Base-by-base conservation (phyloP, 805 yeast genomes). In the Ogataea haglerorum region DNA sequence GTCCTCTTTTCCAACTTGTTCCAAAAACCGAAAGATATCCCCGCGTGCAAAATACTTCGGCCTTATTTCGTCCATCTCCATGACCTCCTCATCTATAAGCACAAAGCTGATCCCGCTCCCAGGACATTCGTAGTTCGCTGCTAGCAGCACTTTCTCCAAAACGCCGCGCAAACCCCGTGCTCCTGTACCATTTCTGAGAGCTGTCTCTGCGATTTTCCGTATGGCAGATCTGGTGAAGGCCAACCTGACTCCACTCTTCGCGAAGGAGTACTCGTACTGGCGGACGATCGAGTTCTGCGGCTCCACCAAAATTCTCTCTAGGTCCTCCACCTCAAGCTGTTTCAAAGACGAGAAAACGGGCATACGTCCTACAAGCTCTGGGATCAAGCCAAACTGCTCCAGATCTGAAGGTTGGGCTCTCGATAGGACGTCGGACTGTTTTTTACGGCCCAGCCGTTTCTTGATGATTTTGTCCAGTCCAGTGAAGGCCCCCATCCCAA, bases 401-500 rank as follows among this genome's bases (percentile, higher is more conserved):
- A 78, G 52, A 49, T 78, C 83, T 29, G 69, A 67, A 3, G 81
- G 74, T 1, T 75, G 65, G 0, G 72, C 70, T 10, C 70, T 46
- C 18, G 70, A 72, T 22, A 78, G 54, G 23, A 34, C 19, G 19
- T 38, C 25, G 15, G 37, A 36, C 13, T 30, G 39, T 15, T 39
- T 33, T 9, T 54, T 21, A 5, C 19, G 27, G 47, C 5, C 61
- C 43, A 70, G 45, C 43, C 83, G 64, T 21, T 61, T 60, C 2
- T 65, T 63, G 16, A 76, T 60, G 36, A 74, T 70, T 35, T 65
- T 63, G 46, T 77, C 82, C 27, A 78, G 57, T 3, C 82, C 82
- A 10, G 75, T 76, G 62, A 78, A 78, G 0, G 83, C 83, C 19
- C 84, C 84, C 75, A 76, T 75, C 6, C 75, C 58, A 35, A 78